Conservation (phyloP, 768 basidiomycete genomes). For the Suillus spraguei region DNA sequence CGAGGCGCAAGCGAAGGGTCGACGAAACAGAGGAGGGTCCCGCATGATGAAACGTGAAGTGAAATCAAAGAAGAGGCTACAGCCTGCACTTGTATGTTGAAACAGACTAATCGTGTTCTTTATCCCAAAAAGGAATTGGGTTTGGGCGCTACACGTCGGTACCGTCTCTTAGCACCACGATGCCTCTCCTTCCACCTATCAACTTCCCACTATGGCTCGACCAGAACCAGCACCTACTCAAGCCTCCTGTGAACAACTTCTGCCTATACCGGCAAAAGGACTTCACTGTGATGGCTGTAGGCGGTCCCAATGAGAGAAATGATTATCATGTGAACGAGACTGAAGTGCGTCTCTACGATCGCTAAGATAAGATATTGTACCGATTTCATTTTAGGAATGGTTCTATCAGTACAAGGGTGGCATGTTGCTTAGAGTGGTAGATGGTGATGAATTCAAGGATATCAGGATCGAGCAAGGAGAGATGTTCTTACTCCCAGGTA, state of each 20-base stretch:
- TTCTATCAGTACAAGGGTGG: conserved; percentile 96
- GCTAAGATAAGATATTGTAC: neutral
- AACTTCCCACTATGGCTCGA: conserved; percentile 90
- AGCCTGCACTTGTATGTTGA: too few species aligned
- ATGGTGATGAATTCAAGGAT: conserved; percentile 79
- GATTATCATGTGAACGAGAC: conserved; percentile 98
- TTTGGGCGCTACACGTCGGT: too few species aligned
- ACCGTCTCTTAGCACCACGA: conserved; percentile 29
- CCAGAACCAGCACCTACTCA: conserved; percentile 73
- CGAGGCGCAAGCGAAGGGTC: too few species aligned
- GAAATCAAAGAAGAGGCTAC: too few species aligned
- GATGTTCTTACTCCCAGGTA: conserved; percentile 95
- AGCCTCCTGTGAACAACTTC: conserved; percentile 93
- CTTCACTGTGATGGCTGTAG: conserved; percentile 94
- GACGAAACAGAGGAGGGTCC: too few species aligned
- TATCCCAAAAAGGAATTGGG: too few species aligned
- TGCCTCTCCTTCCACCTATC: conserved; percentile 80
- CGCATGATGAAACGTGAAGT: too few species aligned
- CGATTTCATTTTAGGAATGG: conserved; percentile 69
- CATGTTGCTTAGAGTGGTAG: conserved; percentile 88
- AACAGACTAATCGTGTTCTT: too few species aligned
- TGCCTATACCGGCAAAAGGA: conserved; percentile 83
- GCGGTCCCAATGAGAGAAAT: conserved; percentile 92
- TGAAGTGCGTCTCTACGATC: conserved; percentile 51
- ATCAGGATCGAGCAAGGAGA: conserved; percentile 92